phyloP scores from a whole-genome alignment of 2,329 filamentous ascomycete species.

The Epichloe elymi region DNA sequence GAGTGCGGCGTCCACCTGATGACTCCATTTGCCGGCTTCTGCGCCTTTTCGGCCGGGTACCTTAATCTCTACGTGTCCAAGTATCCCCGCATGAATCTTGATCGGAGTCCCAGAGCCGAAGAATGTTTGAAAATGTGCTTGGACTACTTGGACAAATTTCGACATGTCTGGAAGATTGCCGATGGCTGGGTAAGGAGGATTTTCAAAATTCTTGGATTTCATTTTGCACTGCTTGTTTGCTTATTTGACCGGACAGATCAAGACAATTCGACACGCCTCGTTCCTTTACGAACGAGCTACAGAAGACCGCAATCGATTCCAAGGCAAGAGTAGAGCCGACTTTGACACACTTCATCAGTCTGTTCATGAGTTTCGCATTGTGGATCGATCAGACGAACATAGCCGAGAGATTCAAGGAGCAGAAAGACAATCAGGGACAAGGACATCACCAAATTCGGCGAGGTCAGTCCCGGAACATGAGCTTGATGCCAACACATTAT shows the following conservation, averaged over 20 bases:
- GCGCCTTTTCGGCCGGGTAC: slow-evolving; percentile 29
- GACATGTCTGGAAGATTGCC: slow-evolving; percentile 16
- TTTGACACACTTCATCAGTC: slow-evolving; percentile 19
- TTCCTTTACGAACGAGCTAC: slow-evolving; percentile 15
- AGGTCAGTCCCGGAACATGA: not conserved
- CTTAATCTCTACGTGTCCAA: slow-evolving; percentile 26
- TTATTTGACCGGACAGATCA: slow-evolving; percentile 7
- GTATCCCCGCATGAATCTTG: slow-evolving; percentile 29
- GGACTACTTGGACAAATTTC: slow-evolving; percentile 15
- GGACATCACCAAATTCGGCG: not conserved
- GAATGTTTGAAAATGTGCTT: slow-evolving; percentile 13
- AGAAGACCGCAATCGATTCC: slow-evolving; percentile 11
- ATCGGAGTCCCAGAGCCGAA: slow-evolving; percentile 14
- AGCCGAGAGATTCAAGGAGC: slow-evolving; percentile 17
- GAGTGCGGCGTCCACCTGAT: slow-evolving; percentile 23
- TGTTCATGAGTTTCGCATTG: slow-evolving; percentile 17
- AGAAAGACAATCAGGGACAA: slow-evolving; percentile 6
- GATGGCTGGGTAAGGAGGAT: slow-evolving; percentile 15
- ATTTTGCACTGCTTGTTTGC: not conserved
- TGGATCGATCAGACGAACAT: slow-evolving; percentile 19
- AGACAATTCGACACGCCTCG: slow-evolving; percentile 14
- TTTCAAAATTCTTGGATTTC: not conserved
- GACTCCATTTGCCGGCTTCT: slow-evolving; percentile 32
- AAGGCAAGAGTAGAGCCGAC: slow-evolving; percentile 14
- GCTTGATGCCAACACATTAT: slow-evolving; percentile 11